These are phyloP conservation scores for Backusella mclennaniae DNA, from an alignment of 192 early-diverging fungal genomes.

Conservation along the genomic window DNA sequence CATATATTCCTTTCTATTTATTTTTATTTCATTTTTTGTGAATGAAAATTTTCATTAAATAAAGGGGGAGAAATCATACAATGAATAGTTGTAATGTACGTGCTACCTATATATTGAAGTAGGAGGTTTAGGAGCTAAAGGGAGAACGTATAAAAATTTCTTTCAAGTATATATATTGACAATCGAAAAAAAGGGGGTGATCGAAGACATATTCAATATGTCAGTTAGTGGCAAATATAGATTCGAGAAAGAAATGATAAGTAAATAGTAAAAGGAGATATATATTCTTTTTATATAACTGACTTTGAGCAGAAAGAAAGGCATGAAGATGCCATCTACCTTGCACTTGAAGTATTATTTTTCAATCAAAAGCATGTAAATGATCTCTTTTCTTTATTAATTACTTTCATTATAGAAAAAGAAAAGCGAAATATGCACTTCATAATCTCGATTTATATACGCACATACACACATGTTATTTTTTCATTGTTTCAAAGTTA, in stretches of 20 bases:
- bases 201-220: not conserved
- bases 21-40: constrained; percentile 1
- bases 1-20: not conserved
- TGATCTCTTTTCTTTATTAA: not conserved
- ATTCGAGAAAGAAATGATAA: not conserved
- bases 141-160: not conserved
- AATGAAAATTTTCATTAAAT: constrained; percentile 5
- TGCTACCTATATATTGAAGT: not conserved
- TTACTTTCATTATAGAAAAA: not conserved
- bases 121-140: not conserved
- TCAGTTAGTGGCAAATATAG: not conserved
- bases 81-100: not conserved
- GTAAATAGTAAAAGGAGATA: not conserved
- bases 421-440: not conserved
- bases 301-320: too few species aligned
- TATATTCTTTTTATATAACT: not conserved
- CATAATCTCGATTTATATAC: not conserved
- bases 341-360: not conserved
- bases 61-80: not conserved
- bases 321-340: too few species aligned
- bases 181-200: not conserved
- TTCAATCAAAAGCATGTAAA: not conserved
- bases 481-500: not conserved
- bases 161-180: not conserved
- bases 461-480: not conserved